These are phyloP conservation scores for Fusarium zealandicum DNA, from an alignment of 2,329 filamentous ascomycete species.

Conservation along the genomic window DNA sequence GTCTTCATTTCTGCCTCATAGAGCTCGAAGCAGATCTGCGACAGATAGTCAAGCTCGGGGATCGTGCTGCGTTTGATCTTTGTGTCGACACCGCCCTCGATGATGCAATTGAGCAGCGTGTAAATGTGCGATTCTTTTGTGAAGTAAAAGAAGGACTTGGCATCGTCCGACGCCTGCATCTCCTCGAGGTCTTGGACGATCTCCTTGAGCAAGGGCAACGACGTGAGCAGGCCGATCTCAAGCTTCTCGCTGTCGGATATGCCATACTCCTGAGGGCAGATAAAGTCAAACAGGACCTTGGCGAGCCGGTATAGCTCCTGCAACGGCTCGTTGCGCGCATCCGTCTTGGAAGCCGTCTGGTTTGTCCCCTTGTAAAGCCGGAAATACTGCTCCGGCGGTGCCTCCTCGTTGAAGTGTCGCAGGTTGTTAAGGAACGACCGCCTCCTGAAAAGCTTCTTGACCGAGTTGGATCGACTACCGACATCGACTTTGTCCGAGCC, in stretches of 20 bases:
- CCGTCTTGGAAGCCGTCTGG: constrained; percentile 73
- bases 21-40: constrained; percentile 96
- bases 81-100: constrained; percentile 94
- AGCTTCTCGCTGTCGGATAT: constrained; percentile 96
- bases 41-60: constrained; percentile 95
- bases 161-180: constrained; percentile 91
- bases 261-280: constrained; percentile 97
- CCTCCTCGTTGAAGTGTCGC: constrained; percentile 60
- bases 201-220: constrained; percentile 90
- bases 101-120: constrained; percentile 94
- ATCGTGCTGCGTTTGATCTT: constrained; percentile 97
- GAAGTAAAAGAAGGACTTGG: constrained; percentile 98
- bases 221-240: constrained; percentile 96
- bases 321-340: constrained; percentile 84
- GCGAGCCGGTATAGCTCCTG: constrained; percentile 92
- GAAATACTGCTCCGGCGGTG: constrained; percentile 79
- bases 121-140: constrained; percentile 99
- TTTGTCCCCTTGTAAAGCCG: constrained; percentile 83
- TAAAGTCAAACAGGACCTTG: constrained; percentile 97
- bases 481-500: constrained; percentile 52
- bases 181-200: constrained; percentile 97
- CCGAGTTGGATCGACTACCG: constrained; percentile 45
- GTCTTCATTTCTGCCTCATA: constrained; percentile 89
- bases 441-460: constrained; percentile 62
- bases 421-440: constrained; percentile 66